Conservation (phyloP, 108 stramenopile species). For the Nitzschia putrida region DNA sequence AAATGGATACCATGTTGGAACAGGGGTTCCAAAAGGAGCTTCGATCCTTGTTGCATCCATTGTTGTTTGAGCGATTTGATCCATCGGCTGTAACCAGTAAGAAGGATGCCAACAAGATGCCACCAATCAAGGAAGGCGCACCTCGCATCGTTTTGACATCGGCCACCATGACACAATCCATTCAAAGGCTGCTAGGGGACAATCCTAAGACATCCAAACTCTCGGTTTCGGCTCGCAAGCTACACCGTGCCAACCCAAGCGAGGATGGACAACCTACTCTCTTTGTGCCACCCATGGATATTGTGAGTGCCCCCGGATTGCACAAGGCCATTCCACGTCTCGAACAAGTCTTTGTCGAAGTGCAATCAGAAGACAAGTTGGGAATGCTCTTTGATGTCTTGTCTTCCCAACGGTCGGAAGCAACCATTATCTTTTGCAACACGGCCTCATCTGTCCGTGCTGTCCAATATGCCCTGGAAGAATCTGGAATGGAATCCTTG, state of each 20-base stretch:
- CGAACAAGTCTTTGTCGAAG: slow-evolving; percentile 90
- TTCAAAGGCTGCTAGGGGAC: slow-evolving; percentile 65
- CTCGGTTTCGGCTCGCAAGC: slow-evolving; percentile 48
- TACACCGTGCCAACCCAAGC: slow-evolving; percentile 18
- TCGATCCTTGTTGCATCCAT: slow-evolving; percentile 74
- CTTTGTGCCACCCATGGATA: slow-evolving; percentile 62
- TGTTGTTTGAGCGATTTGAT: slow-evolving; percentile 65
- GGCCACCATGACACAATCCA: slow-evolving; percentile 94
- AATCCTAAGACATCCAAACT: slow-evolving; percentile 45
- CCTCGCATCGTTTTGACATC: slow-evolving; percentile 90
- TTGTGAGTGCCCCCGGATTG: slow-evolving; percentile 84
- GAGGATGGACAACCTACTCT: not conserved
- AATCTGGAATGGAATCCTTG: slow-evolving; percentile 63
- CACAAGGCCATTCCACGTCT: slow-evolving; percentile 84
- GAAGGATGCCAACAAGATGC: slow-evolving; percentile 19
- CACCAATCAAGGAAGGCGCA: slow-evolving; percentile 50
- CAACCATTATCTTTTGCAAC: slow-evolving; percentile 93
- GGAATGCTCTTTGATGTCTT: slow-evolving; percentile 78
- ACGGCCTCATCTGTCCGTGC: slow-evolving; percentile 77
- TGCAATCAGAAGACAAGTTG: slow-evolving; percentile 88
- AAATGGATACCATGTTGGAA: slow-evolving; percentile 98
- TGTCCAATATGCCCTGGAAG: slow-evolving; percentile 75
- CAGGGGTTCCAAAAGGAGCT: slow-evolving; percentile 95
- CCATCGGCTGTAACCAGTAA: slow-evolving; percentile 4
- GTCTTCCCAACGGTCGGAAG: slow-evolving; percentile 27